phyloP scores from a whole-genome alignment of 163 green algal species.

The Scenedesmus sp. region DNA sequence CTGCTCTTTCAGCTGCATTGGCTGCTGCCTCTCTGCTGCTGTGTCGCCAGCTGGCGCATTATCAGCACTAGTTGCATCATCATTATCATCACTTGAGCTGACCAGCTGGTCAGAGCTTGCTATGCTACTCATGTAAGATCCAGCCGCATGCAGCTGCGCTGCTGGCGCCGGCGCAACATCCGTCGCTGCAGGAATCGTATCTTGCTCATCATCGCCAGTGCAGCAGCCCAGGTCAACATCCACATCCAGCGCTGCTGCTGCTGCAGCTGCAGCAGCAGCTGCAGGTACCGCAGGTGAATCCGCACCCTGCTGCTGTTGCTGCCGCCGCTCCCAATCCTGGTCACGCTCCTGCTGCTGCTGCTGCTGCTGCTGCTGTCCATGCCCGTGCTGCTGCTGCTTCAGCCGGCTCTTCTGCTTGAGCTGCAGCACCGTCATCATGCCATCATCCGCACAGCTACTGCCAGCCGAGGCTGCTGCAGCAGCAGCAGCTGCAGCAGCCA shows the following conservation, averaged over 20 bases:
- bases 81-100: neutral
- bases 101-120: neutral
- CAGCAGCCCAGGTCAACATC: neutral
- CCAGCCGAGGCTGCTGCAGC: neutral
- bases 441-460: neutral
- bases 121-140: neutral
- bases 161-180: neutral
- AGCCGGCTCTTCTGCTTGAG: neutral
- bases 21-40: neutral
- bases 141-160: neutral
- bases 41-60: neutral
- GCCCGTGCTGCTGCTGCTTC: neutral
- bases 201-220: neutral
- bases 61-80: neutral
- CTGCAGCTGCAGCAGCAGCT: constrained; percentile 2
- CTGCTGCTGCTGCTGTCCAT: constrained; percentile 5
- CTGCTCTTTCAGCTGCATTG: neutral
- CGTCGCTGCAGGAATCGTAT: neutral
- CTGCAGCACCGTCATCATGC: neutral
- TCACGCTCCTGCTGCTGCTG: neutral
- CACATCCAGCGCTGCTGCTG: neutral
- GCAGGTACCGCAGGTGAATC: neutral
- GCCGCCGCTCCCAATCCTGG: neutral
- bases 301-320: neutral
- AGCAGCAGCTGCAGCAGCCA: constrained; percentile 5